Evolutionary conservation across 1,139 yeast genomes (phyloP).

Genomic region (Lodderomyces orthopsilosis): DNA sequence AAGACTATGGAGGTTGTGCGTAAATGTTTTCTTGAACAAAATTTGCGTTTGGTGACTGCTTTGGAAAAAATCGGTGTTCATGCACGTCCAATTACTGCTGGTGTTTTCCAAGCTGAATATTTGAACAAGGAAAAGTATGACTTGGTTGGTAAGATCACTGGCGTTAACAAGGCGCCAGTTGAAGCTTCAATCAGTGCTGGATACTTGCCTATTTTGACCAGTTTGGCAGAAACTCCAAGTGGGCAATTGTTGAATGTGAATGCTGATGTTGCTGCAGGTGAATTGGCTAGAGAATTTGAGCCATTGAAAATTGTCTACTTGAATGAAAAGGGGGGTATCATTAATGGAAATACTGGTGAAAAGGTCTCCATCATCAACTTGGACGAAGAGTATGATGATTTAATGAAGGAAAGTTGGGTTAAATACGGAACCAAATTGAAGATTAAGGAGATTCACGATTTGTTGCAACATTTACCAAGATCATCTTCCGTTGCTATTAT

Average conservation of each 20-base stretch:
- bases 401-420: conserved; percentile 95
- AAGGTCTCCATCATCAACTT: conserved; percentile 85
- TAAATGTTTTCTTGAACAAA: conserved; percentile 91
- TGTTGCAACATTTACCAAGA: conserved; percentile 90
- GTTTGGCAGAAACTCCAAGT: conserved; percentile 91
- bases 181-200: conserved; percentile 97
- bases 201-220: conserved; percentile 91
- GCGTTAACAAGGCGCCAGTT: conserved; percentile 85
- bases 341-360: conserved; percentile 89
- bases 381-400: conserved; percentile 91
- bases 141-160: conserved; percentile 84
- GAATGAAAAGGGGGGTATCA: conserved; percentile 96
- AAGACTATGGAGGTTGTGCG: conserved; percentile 96
- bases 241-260: conserved; percentile 96
- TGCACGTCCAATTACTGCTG: conserved; percentile 98
- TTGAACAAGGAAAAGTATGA: conserved; percentile 88
- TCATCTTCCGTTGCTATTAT: conserved; percentile 97
- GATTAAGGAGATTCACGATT: conserved; percentile 92
- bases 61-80: conserved; percentile 94
- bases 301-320: conserved; percentile 94
- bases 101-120: conserved; percentile 93
- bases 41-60: conserved; percentile 91
- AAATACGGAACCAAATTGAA: conserved; percentile 97
- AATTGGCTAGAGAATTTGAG: conserved; percentile 92
- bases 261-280: conserved; percentile 99